phyloP scores from a whole-genome alignment of 1,284 basidiomycete genomes.

The Apiotrichum sp. region DNA sequence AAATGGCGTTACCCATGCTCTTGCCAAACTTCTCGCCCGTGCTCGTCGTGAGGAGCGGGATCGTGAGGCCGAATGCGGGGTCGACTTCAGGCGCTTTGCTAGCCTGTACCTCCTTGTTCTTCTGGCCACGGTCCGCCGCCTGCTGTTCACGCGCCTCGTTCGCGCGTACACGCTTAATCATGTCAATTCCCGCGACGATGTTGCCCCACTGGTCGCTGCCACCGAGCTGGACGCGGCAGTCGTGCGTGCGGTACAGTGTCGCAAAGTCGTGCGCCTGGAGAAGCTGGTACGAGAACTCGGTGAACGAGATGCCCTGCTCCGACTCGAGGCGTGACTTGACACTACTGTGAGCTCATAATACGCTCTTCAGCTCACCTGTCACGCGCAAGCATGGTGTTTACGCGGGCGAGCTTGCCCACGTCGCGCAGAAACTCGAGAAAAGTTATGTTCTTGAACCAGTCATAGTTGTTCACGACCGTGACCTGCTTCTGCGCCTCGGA shows the following conservation, averaged over 20 bases:
- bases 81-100: slow-evolving; percentile 48
- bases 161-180: slow-evolving; percentile 58
- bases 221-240: slow-evolving; percentile 84
- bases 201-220: slow-evolving; percentile 99
- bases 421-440: slow-evolving; percentile 79
- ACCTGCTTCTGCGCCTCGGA: slow-evolving; percentile 7
- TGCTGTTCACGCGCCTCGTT: slow-evolving; percentile 19
- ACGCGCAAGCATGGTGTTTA: slow-evolving; percentile 83
- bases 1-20: slow-evolving; percentile 91
- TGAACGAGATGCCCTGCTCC: slow-evolving; percentile 80
- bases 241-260: slow-evolving; percentile 59
- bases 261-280: slow-evolving; percentile 95
- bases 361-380: slow-evolving; percentile 69
- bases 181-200: slow-evolving; percentile 83
- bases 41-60: slow-evolving; percentile 84
- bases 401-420: slow-evolving; percentile 72
- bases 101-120: slow-evolving; percentile 19
- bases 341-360: slow-evolving; percentile 47
- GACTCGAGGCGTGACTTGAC: slow-evolving; percentile 69
- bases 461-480: slow-evolving; percentile 70
- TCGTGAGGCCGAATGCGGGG: slow-evolving; percentile 77
- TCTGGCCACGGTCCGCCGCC: slow-evolving; percentile 6
- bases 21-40: slow-evolving; percentile 96
- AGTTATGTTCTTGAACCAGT: slow-evolving; percentile 69
- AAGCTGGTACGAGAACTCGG: slow-evolving; percentile 95